Conservation (phyloP, 129 eudicot genomes). For the Chrysanthemum lavandulifolium region DNA sequence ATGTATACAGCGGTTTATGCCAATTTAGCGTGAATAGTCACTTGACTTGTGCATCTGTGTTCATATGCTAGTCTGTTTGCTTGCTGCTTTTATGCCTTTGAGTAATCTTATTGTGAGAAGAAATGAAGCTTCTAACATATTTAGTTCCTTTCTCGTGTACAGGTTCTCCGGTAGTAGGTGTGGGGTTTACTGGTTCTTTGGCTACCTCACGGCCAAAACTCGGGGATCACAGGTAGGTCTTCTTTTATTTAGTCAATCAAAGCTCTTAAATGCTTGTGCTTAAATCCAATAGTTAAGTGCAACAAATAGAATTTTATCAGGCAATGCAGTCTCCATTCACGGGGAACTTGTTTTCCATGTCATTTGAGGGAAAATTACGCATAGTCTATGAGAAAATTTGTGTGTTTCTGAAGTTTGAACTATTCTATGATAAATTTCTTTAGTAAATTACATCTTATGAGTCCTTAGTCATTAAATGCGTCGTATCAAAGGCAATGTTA, state of each 20-base stretch:
- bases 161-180: conserved; percentile 83
- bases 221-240: conserved; percentile 76
- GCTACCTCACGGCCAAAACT: conserved; percentile 74
- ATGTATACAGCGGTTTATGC: too few relatives aligned
- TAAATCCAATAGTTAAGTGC: neutral
- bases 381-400: too few relatives aligned
- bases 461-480: too few relatives aligned
- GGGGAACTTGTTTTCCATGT: too few relatives aligned
- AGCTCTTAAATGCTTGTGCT: neutral
- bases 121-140: conserved; percentile 15
- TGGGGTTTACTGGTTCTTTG: conserved; percentile 87
- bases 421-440: too few relatives aligned
- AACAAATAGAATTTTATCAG: neutral
- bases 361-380: too few relatives aligned
- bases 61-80: conserved; percentile 1
- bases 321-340: too few relatives aligned
- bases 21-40: neutral
- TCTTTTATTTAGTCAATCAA: neutral
- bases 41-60: conserved; percentile 3
- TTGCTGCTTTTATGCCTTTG: conserved; percentile 11
- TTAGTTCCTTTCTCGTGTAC: conserved; percentile 6
- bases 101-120: neutral
- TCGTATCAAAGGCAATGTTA: too few relatives aligned
- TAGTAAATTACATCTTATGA: too few relatives aligned
- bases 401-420: too few relatives aligned